phyloP scores from a whole-genome alignment of 139 green algal species.

The Tetratostichococcus sp. region DNA sequence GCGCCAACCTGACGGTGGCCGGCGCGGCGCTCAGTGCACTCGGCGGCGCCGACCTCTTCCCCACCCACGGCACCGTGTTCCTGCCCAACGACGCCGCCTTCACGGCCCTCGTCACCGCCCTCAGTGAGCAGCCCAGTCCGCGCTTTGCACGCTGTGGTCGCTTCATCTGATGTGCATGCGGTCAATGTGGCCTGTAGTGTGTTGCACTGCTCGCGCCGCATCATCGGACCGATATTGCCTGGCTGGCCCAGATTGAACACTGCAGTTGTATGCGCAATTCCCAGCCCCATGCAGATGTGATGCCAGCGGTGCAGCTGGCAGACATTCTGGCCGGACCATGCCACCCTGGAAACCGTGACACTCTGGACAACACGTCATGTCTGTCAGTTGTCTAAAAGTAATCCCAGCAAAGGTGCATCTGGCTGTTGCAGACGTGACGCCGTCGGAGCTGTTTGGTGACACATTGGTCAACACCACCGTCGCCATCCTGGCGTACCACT shows the following conservation, averaged over 20 bases:
- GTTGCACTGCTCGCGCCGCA: no score
- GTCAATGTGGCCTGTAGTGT: no score
- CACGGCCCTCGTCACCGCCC: not conserved
- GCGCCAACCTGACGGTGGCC: not conserved
- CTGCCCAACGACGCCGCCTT: not conserved
- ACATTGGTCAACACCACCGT: not conserved
- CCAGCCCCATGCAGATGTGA: not conserved
- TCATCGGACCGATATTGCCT: no score
- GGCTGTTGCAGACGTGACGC: not conserved
- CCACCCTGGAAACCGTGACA: no score
- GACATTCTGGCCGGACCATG: not conserved
- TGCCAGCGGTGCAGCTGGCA: not conserved
- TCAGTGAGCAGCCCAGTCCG: not conserved
- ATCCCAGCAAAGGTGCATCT: no score
- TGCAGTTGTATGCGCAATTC: no score
- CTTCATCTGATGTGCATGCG: no score
- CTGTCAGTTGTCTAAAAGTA: no score
- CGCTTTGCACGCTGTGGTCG: no score
- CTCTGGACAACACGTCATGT: no score
- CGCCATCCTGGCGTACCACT: not conserved
- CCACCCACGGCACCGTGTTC: not conserved
- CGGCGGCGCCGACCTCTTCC: not conserved
- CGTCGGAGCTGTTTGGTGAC: not conserved
- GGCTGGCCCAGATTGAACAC: no score
- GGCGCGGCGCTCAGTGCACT: not conserved